These are phyloP conservation scores for Babesia bigemina DNA, from an alignment of 169 alveolate genomes.

Conservation along the genomic window DNA sequence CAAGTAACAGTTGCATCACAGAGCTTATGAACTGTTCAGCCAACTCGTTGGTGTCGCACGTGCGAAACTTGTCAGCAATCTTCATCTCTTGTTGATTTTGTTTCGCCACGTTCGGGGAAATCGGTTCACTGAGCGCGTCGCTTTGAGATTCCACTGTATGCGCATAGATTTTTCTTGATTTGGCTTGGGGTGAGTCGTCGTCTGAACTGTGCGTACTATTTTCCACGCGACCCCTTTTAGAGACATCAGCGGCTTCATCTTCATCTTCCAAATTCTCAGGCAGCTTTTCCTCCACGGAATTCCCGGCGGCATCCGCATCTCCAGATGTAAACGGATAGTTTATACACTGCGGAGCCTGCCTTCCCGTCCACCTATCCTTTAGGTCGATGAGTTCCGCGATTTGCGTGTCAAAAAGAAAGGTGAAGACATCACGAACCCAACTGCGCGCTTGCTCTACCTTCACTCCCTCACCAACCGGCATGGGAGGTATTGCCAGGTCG, in stretches of 20 bases:
- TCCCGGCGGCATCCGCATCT: not conserved
- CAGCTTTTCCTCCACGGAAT: too few species aligned
- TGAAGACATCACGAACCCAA: slow-evolving; percentile 36
- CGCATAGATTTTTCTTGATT: too few species aligned
- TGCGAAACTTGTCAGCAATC: slow-evolving; percentile 20
- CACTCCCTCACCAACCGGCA: slow-evolving; percentile 15
- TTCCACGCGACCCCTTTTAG: slow-evolving; percentile 5
- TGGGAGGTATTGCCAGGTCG: slow-evolving; percentile 46
- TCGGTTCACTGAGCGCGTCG: not conserved
- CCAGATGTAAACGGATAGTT: not conserved
- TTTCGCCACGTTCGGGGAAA: not conserved
- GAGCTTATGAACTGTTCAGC: slow-evolving; percentile 35
- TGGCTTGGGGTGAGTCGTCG: too few species aligned
- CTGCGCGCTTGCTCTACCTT: not conserved
- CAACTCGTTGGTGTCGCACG: slow-evolving; percentile 22
- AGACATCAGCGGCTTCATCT: not conserved
- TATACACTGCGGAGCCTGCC: slow-evolving; percentile 8
- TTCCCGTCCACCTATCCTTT: slow-evolving; percentile 29
- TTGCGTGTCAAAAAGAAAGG: slow-evolving; percentile 67
- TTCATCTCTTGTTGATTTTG: not conserved
- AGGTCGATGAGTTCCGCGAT: slow-evolving; percentile 54
- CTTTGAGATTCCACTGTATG: too few species aligned
- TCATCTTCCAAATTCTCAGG: not conserved
- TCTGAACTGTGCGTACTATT: not conserved
- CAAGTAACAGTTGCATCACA: slow-evolving; percentile 1